A percentile compares a stretch with the other conserved stretches of the same genome.
Evolutionary conservation across 257 asterid species (phyloP).

Genomic region (Solanum habrochaites): DNA sequence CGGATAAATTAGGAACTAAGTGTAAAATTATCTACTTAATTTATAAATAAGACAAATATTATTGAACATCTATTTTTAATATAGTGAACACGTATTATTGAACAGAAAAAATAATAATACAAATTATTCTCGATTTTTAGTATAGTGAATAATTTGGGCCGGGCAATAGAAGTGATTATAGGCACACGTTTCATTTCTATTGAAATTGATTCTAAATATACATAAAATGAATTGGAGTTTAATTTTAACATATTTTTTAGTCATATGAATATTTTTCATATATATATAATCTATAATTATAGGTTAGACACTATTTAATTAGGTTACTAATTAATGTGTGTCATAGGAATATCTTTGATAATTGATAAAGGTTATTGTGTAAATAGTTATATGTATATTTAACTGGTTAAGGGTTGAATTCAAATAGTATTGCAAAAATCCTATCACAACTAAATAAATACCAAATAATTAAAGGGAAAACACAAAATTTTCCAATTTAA

Average conservation of each 20-base stretch:
- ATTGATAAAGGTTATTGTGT: background rate
- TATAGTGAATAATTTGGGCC: background rate
- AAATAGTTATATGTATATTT: no score
- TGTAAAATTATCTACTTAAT: rapidly evolving
- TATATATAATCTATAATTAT: no score
- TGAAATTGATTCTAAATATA: no score
- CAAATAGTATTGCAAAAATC: no score
- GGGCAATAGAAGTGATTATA: background rate
- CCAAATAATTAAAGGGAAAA: background rate
- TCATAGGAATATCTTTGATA: background rate
- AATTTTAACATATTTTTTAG: background rate
- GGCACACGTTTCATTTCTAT: no score
- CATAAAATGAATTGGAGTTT: background rate
- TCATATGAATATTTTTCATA: no score
- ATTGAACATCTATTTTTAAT: no score
- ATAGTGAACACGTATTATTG: no score
- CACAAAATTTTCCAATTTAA: background rate
- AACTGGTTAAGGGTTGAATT: no score
- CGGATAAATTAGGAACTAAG: no score
- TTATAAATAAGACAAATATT: no score
- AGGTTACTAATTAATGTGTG: background rate
- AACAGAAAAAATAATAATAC: rapidly evolving
- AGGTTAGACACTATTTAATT: background rate
- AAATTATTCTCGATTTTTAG: no score
- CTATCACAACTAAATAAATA: background rate